phyloP scores from a whole-genome alignment of 257 asterid species.

The Solanum paucissectum region DNA sequence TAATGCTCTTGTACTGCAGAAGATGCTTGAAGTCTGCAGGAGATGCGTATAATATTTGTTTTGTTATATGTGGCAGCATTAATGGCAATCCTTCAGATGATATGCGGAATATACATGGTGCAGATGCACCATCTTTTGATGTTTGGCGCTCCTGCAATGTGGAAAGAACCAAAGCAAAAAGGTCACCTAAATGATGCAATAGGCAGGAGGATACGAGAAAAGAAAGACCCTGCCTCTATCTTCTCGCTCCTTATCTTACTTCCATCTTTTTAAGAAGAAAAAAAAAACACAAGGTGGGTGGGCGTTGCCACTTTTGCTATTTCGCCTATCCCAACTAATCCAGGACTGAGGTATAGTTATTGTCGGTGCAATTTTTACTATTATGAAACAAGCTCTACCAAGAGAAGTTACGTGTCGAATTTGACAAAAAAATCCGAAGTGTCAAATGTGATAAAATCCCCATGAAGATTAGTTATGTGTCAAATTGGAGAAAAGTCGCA shows the following conservation, averaged over 20 bases:
- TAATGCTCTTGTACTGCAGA: constrained; percentile 64
- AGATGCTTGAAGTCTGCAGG: constrained; percentile 75
- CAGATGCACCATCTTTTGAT: constrained; percentile 69
- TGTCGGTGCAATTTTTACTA: neutral
- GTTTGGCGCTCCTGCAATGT: constrained; percentile 75
- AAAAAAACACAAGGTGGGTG: neutral
- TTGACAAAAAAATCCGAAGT: neutral
- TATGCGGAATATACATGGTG: constrained; percentile 78
- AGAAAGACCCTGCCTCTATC: neutral
- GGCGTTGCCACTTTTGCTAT: neutral
- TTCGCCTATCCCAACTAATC: neutral
- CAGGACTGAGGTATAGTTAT: neutral
- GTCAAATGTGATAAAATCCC: neutral
- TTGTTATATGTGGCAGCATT: constrained; percentile 69
- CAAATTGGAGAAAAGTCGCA: neutral
- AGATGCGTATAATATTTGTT: constrained; percentile 66
- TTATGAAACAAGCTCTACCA: neutral
- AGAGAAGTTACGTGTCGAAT: neutral
- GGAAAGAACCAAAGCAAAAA: neutral
- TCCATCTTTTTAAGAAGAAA: neutral
- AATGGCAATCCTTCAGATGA: constrained; percentile 95
- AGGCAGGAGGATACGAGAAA: neutral
- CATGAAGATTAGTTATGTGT: neutral
- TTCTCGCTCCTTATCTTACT: neutral
- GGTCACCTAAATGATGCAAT: neutral